Base-by-base conservation (phyloP, 441 rosid species). In the Populus hybrid region DNA sequence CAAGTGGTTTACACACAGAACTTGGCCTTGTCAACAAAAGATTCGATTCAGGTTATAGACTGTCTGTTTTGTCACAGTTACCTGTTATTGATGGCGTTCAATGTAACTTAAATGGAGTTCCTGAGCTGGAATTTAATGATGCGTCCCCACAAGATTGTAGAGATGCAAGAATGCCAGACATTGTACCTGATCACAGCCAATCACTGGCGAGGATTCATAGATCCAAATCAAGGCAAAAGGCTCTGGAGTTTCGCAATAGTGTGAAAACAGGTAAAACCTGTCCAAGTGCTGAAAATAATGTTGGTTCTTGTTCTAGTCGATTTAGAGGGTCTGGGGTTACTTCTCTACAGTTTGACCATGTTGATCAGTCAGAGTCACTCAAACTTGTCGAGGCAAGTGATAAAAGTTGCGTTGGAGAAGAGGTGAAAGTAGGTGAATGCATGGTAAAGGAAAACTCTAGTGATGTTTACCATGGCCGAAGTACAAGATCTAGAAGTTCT, bases 201-300 rank as follows among this genome's bases (percentile, higher is more conserved):
- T 88, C 98, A 53, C 79, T 90, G 81, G 90, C 84, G 71, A 94
- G 86, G 80, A 83, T 94, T 84, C 94, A 90, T 80, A 97, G 97
- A 81, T 97, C 98, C 28, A 93, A 84, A 84, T 86, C 93, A 10
- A 94, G 99, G 87, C 98, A 97, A 83, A 83, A 73, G 88, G 95
- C 88, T 85, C 70, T 94, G 75, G 88, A 88, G 87, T 80, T 84
- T 82, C 98, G 98, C 19, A 89, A 84, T 79, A 91, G 97, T 82
- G 86, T 85, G 14, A 91, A 89, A 85, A 86, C 85, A 67, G 78
- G 82, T 11, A 87, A 80, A 81, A 82, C 78, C 53, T 36, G 81
- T 82, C 84, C 82, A 40, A 46, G 32, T 67, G 71, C 76, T 82
- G 80, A 79, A 71, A 79, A 65, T 66, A 78, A 83, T 76, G 75